Conservation (phyloP, 2,329 filamentous ascomycete species). For the Coniochaeta hoffmannii region DNA sequence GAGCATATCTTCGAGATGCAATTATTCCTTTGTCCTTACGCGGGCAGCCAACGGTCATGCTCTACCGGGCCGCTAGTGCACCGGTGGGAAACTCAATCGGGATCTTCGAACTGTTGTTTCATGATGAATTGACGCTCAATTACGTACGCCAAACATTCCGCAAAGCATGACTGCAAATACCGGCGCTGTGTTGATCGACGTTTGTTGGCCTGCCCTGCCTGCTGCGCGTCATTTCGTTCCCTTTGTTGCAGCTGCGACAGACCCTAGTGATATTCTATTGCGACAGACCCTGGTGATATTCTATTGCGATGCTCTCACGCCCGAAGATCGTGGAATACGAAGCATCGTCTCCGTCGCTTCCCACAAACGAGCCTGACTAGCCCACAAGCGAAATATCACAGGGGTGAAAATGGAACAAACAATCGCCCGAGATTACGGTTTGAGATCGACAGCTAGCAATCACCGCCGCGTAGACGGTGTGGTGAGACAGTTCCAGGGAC, state of each 20-base stretch:
- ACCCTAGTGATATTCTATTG: background rate
- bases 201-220: no score
- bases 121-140: background rate
- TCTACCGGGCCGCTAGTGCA: background rate
- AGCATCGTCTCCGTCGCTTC: background rate
- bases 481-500: background rate
- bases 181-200: background rate
- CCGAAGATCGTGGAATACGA: background rate
- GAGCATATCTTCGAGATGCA: no score
- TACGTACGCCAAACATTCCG: background rate
- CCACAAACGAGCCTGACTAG: background rate
- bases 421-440: background rate
- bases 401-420: background rate
- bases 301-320: background rate
- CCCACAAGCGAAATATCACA: background rate
- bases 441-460: constrained; percentile 1
- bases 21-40: no score
- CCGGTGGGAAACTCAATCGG: background rate
- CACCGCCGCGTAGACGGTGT: background rate
- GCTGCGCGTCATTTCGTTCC: background rate
- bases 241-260: background rate
- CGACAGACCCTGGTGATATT: background rate
- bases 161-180: background rate
- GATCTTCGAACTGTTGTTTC: background rate
- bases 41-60: background rate